phyloP scores from a whole-genome alignment of 2,329 filamentous ascomycete species.

The Sporothrix sp. region DNA sequence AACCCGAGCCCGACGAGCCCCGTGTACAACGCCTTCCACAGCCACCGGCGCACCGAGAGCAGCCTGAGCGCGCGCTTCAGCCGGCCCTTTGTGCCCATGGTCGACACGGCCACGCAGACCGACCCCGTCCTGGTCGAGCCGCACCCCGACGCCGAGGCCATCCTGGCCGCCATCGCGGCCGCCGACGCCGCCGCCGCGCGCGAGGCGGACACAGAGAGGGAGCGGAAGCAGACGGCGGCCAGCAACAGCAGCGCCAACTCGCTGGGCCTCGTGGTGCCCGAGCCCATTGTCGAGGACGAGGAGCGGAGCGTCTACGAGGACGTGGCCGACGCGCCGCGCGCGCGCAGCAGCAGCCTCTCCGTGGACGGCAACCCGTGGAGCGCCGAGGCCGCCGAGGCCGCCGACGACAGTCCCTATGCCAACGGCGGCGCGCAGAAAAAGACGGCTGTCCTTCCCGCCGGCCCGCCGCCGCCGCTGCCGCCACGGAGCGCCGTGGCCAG shows the following conservation, averaged over 20 bases:
- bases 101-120: conserved; percentile 11
- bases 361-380: conserved; percentile 9
- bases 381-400: not conserved
- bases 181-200: not conserved
- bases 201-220: not conserved
- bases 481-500: not conserved
- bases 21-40: conserved; percentile 23
- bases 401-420: not conserved
- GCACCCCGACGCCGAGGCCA: not conserved
- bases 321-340: not conserved
- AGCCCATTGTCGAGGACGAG: conserved; percentile 1
- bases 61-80: not conserved
- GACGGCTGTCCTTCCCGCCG: not conserved
- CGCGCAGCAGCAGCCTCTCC: too few relatives aligned
- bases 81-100: not conserved
- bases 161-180: not conserved
- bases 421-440: too few relatives aligned
- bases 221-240: not conserved
- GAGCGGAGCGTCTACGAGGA: conserved; percentile 13
- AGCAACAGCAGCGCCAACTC: not conserved
- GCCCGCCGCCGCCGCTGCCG: conserved; percentile 7
- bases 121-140: conserved; percentile 11
- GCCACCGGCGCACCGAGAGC: conserved; percentile 5
- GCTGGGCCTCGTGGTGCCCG: not conserved
- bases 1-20: conserved; percentile 28